Base-by-base conservation (phyloP, 1,139 yeast species). In the Pichia sp. region DNA sequence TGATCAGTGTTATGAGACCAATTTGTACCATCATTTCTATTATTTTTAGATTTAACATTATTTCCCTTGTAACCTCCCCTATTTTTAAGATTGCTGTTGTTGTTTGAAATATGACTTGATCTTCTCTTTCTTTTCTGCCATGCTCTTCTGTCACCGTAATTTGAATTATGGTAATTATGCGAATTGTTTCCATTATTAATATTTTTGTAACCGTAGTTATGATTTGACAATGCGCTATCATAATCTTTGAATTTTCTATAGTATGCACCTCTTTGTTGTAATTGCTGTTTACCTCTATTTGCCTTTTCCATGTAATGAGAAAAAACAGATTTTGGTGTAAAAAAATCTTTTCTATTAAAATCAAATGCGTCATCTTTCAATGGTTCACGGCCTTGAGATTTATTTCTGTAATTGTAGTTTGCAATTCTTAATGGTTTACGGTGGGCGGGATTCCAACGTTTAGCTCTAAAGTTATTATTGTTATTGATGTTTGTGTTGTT, bases 321-420 rank as follows among this genome's bases (percentile, higher is more conserved):
- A 55, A 80, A 76, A 6, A 80, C 83, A 26, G 89, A 79, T 49
- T 82, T 84, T 2, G 94, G 94, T 2, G 94, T 83, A 58, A 82
- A 83, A 54, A 74, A 81, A 58, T 83, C 90, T 53, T 80, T 82
- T 48, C 90, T 71, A 55, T 76, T 77, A 57, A 77, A 82, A 35
- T 51, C 50, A 25, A 51, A 40, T 1, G 40, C 29, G 12, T 40
- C 45, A n/a, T 49, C 50, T 11, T 41, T 42, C 6, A 40, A 35
- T 20, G 39, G n/a, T n/a, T n/a, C n/a, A n/a, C n/a, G n/a, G n/a
- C n/a, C n/a, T n/a, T n/a, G n/a, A n/a, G n/a, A n/a, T n/a, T n/a
- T n/a, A n/a, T n/a, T n/a, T n/a, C n/a, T 26, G 8, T 6, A 59
- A 22, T 52, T 52, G 30, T 53, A 45, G 30, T 66, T 62, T 6